Evolutionary conservation across 257 asterid species (phyloP), one percentile per base, ranked within the genome.

Genomic region (Solanum rostratum): DNA sequence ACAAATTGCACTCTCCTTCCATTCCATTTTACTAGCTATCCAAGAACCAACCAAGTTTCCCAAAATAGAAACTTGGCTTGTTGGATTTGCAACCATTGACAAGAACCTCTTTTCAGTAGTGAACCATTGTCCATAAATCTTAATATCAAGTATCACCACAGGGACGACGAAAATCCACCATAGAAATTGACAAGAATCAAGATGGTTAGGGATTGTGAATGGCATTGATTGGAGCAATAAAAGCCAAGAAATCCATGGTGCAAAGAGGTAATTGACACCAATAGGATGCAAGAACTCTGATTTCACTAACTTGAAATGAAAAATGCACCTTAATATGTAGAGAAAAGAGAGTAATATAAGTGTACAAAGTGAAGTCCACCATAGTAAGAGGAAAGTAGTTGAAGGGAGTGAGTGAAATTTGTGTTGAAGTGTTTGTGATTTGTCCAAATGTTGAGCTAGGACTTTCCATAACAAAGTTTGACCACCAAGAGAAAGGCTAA

Each of bases 91-190:
- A 83, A 85, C 89, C 83, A 88, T 43, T 7, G 93, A 92, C 43
- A 92, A 49, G 49, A 88, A 88, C 84, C 87, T 79, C 53, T 87
- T 89, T 39, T 91, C 95, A 2, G 91, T 89, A 0, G 95, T 90
- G 16, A 92, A 87, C 93, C 93, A 92, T 82, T 89, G 92, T 4
- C 92, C 95, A 69, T 92, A 90, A 19, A 91, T 87, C 54, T 90
- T 92, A 6, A 92, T 46, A 29, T 90, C 91, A 11, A 92, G 92
- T 6, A 86, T 14, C 85, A 87, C 43, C 22, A 89, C 80, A 0
- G 95, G 95, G 1, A 87, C 3, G 1, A 90, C 84, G 11, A 86
- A 85, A 18, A 79, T 3, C 88, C 91, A 85, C 83, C 86, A 70
- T 13, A 88, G 2, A 1, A 59, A 39, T 24, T 62, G 74, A 13